Conservation (phyloP, 2,329 filamentous ascomycete species). For the Sclerotinia glacialis region DNA sequence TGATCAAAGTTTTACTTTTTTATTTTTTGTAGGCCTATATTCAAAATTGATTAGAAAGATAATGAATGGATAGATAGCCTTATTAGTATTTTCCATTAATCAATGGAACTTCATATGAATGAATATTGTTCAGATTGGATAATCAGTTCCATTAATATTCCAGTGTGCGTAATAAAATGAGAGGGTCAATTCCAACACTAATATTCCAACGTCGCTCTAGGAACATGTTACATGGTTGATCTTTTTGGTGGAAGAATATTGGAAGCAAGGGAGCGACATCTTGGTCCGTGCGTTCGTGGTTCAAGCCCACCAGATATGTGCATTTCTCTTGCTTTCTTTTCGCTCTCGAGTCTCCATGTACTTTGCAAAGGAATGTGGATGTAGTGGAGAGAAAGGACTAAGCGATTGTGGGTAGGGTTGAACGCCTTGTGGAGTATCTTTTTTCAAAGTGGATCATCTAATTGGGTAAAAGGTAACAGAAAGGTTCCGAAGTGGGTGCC, state of each 20-base stretch:
- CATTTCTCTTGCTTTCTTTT: neutral
- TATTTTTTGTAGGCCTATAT: too few relatives aligned
- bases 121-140: too few relatives aligned
- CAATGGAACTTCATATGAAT: too few relatives aligned
- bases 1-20: too few relatives aligned
- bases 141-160: too few relatives aligned
- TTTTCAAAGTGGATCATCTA: neutral
- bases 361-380: neutral
- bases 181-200: too few relatives aligned
- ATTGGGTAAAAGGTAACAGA: neutral
- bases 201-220: neutral
- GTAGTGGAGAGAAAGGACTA: neutral
- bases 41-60: too few relatives aligned
- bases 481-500: slow-evolving; percentile 2
- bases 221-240: too few relatives aligned
- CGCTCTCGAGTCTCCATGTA: neutral
- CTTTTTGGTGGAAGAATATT: neutral
- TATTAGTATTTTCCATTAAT: too few relatives aligned
- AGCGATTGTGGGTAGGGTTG: neutral
- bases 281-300: neutral
- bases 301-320: slow-evolving; percentile 4
- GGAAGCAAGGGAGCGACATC: neutral
- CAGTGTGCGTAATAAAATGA: too few relatives aligned
- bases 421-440: neutral
- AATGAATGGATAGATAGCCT: too few relatives aligned